Base-by-base conservation (phyloP, 1,139 yeast genomes). In the Casaregolazyma suthepensis region DNA sequence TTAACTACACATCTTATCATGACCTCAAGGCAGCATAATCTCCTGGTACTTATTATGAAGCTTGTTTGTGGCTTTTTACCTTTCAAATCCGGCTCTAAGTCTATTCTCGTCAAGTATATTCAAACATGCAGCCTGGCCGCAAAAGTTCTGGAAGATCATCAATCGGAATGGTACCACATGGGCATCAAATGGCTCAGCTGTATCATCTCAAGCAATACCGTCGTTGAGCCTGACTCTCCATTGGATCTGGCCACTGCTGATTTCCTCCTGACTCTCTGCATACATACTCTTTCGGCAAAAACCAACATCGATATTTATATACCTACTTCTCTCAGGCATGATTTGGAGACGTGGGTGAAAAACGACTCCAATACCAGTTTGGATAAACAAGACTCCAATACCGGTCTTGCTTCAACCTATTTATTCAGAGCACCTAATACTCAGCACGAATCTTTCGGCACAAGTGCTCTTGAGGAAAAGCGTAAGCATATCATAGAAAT, bases 161-260 rank as follows among this genome's bases (percentile, higher is more conserved):
- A 15, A 15, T 13, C 40, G 13, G 38, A 37, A 22, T 47, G 50
- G 50, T 22, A 23, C 13, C 20, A 20, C 4, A 20, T 47, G 35
- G 47, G 48, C 12, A 23, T 31, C 49, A n/a, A 43, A 20, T 23
- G 37, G 44, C 37, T 49, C 31, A 22, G 19, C 13, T 26, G 40
- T 18, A 17, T 44, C 23, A 15, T 18, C 17, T 29, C 22, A 18
- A 17, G 44, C 19, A 40, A 18, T 17, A 37, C 10, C 3, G n/a
- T 22, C 9, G 45, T 29, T 29, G 38, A 44, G n/a, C 48, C 46
- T 20, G 38, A 38, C 12, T 29, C 48, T 3, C 26, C 17, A 12
- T 10, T 43, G 43, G 47, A 51, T 35, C 6, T 9, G 9, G 31
- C 45, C 2, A 20, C 29, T 13, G 47, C 52, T 13, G 46, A 49